Evolutionary conservation across 2,329 filamentous ascomycete genomes (phyloP).

Genomic region (Pleoardoris graminearum): DNA sequence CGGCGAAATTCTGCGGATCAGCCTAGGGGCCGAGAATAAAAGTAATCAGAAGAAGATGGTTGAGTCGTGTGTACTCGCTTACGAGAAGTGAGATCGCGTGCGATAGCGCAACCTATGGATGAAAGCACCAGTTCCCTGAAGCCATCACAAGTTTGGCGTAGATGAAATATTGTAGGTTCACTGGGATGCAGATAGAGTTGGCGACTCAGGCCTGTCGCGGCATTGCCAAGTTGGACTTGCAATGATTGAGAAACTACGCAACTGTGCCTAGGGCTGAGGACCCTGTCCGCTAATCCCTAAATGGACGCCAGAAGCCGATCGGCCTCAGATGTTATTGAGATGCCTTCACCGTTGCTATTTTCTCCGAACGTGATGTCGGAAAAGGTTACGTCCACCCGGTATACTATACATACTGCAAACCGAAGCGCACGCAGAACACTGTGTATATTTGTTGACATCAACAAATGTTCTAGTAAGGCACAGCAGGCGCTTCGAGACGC

Average conservation of each 20-base stretch:
- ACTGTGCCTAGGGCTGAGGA: not conserved
- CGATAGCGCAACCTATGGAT: too few relatives aligned
- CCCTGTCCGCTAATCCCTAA: not conserved
- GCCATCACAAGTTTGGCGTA: too few relatives aligned
- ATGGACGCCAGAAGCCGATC: not conserved
- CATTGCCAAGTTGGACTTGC: not conserved
- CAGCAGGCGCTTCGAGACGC: constrained; percentile 20
- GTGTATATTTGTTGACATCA: not conserved
- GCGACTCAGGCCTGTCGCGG: not conserved
- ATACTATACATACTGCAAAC: not conserved
- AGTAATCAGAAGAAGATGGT: too few relatives aligned
- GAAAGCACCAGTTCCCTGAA: too few relatives aligned
- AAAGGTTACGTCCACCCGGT: not conserved
- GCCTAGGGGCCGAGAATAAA: too few relatives aligned
- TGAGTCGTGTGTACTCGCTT: too few relatives aligned
- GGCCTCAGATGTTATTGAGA: not conserved
- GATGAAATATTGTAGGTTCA: too few relatives aligned
- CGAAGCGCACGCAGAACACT: not conserved
- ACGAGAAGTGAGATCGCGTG: too few relatives aligned
- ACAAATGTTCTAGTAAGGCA: constrained; percentile 8
- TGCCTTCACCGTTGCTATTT: not conserved
- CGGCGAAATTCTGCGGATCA: too few relatives aligned
- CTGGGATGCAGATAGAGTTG: too few relatives aligned
- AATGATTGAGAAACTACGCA: not conserved
- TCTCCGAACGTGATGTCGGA: not conserved